Base-by-base conservation (phyloP, 768 basidiomycete species). In the Termitomyces sp. region DNA sequence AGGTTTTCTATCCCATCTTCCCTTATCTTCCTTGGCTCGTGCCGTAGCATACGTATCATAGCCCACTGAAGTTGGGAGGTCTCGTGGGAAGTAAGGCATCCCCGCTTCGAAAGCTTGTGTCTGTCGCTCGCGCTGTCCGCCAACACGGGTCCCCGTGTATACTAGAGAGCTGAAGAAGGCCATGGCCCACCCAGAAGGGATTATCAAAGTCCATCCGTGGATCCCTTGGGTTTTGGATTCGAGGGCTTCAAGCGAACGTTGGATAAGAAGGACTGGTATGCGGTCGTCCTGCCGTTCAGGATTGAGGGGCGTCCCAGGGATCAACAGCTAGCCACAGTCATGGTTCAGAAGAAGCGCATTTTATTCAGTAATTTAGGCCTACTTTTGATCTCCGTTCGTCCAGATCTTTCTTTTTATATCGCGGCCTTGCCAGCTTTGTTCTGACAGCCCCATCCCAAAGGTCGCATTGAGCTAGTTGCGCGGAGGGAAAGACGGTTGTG, bases 141-240 rank as follows among this genome's bases (percentile, higher is more conserved):
- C 91, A 17, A 96, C 81, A 7, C 94, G 88, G 1, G 91, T 92
- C 25, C 91, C 89, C 0, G 95, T 94, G 71, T 86, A 87, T 3
- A 82, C 81, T 54, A 99, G 82, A 3, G 95, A 96, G 45, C 81
- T 81, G 63, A 92, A 86, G 75, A 98, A 94, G 1, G 95, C 81
- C 88, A 94, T 96, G 0, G 84, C 83, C 94, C 95, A 98, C 12
- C 93, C 94, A 1, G 85, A 79, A 3, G 96, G 96, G 37, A 96
- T 71, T 50, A 97, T 78, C 9, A 99, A 76, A 8, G 88, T 94
- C 89, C 92, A 97, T 43, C 96, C 95, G 67, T 94, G 87, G 36
- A 94, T 76, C 1, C 81, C 76, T 64, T 79, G 76, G 10, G 68
- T 71, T 47, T 73, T 71, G 15, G 72, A 67, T 42, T 61, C 62